Conservation (phyloP, 2,329 filamentous ascomycete genomes). For the Scedosporium minutisporum region DNA sequence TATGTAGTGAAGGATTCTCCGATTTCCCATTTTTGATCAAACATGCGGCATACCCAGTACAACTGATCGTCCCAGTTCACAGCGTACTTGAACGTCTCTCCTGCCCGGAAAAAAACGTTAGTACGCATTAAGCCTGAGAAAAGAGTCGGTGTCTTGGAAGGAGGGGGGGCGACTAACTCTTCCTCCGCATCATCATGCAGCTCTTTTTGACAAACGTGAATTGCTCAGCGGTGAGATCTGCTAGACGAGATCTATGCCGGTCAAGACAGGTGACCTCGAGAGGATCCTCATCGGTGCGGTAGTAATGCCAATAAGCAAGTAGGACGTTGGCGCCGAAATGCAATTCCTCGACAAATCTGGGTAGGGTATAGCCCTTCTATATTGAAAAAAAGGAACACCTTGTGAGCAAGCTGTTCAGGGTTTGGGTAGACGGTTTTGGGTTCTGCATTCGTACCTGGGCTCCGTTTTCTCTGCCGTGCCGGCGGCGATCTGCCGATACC, state of each 20-base stretch:
- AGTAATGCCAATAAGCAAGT: conserved; percentile 42
- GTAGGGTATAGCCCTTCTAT: conserved; percentile 28
- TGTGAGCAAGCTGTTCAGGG: neutral
- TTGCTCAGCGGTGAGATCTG: conserved; percentile 21
- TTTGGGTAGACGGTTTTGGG: neutral
- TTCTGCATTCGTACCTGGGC: conserved; percentile 15
- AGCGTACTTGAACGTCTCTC: neutral
- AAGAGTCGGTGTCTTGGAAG: too few species aligned
- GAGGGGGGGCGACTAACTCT: conserved; percentile 11
- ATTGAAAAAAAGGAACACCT: neutral
- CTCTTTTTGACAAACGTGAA: conserved; percentile 21
- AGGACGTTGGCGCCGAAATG: conserved; percentile 36
- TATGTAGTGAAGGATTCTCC: conserved; percentile 6
- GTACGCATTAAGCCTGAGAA: too few species aligned
- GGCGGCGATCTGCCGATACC: conserved; percentile 29
- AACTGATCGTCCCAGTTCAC: conserved; percentile 28
- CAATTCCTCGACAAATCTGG: conserved; percentile 29
- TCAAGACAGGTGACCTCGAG: conserved; percentile 17
- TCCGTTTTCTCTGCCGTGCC: conserved; percentile 29
- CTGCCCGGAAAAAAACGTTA: neutral
- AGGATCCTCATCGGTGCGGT: conserved; percentile 26
- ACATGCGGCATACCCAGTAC: conserved; percentile 37
- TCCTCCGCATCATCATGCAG: conserved; percentile 14
- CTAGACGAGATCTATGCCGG: conserved; percentile 17
- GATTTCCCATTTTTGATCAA: conserved; percentile 29